A percentile compares a stretch with the other conserved stretches of the same genome.
Conservation (phyloP, 805 yeast genomes). For the Myxozyma lipomycoides region DNA sequence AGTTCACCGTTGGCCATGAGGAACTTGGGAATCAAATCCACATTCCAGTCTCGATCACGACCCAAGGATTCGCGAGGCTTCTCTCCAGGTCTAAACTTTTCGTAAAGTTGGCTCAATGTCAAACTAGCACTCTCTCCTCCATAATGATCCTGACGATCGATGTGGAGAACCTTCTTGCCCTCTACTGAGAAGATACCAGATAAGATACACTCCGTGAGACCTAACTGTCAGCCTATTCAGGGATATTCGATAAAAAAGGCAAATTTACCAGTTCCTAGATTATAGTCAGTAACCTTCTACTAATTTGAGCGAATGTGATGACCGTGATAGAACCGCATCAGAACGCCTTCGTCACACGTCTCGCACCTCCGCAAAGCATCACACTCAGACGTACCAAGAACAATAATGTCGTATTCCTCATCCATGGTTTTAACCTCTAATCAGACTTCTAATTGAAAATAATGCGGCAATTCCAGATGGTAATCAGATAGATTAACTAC, state of each 20-base stretch:
- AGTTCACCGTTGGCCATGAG: slow-evolving; percentile 97
- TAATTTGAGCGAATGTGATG: no score
- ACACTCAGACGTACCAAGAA: slow-evolving; percentile 74
- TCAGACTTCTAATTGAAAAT: no score
- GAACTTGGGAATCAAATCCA: slow-evolving; percentile 93
- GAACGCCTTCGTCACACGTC: no score
- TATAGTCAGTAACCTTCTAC: neutral
- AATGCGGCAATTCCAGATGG: no score
- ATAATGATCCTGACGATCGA: slow-evolving; percentile 92
- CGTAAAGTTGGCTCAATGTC: slow-evolving; percentile 66
- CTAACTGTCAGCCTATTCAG: slow-evolving; percentile 40
- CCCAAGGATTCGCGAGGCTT: slow-evolving; percentile 67
- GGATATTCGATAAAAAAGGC: neutral
- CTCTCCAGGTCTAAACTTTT: slow-evolving; percentile 78
- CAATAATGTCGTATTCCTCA: slow-evolving; percentile 94
- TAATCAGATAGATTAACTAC: no score
- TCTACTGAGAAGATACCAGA: slow-evolving; percentile 95
- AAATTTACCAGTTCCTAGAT: slow-evolving; percentile 37
- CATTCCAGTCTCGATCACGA: slow-evolving; percentile 95
- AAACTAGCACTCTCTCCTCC: slow-evolving; percentile 92
- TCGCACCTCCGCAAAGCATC: no score
- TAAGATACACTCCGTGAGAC: slow-evolving; percentile 93
- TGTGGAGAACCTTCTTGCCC: slow-evolving; percentile 94
- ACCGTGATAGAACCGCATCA: no score
- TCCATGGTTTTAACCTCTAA: slow-evolving; percentile 53